Evolutionary conservation across 306 rosid genomes (phyloP).

Genomic region (Betula pendula): DNA sequence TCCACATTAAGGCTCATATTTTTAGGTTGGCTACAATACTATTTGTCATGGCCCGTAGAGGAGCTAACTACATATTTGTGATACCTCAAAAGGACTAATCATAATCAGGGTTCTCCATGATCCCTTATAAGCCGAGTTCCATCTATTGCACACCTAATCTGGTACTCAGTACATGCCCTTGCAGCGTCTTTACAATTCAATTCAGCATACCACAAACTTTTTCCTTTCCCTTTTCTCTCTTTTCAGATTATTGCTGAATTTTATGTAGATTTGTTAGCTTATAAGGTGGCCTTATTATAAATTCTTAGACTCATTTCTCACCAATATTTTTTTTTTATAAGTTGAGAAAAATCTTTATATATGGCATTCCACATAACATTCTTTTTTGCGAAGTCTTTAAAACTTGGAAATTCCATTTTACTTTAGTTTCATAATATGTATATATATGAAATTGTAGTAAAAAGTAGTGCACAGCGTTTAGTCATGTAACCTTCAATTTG

Average conservation of each 20-base stretch:
- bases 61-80: no score
- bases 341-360: background rate
- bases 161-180: no score
- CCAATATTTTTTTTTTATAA: background rate
- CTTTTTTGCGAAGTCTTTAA: background rate
- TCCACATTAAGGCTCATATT: no score
- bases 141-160: no score
- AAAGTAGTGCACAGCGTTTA: background rate
- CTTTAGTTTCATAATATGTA: background rate
- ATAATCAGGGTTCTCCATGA: no score
- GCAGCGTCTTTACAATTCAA: no score
- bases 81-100: no score
- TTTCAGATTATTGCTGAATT: background rate
- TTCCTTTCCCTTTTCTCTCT: background rate
- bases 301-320: background rate
- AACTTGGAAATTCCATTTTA: background rate
- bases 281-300: background rate
- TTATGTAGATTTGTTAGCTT: background rate
- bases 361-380: background rate
- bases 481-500: background rate
- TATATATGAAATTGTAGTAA: background rate
- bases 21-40: no score
- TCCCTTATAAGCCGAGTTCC: no score
- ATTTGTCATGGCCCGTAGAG: no score
- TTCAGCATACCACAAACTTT: background rate